Evolutionary conservation across 768 basidiomycete species (phyloP), one percentile per base, ranked within the genome.

Genomic region (Russula foetens): DNA sequence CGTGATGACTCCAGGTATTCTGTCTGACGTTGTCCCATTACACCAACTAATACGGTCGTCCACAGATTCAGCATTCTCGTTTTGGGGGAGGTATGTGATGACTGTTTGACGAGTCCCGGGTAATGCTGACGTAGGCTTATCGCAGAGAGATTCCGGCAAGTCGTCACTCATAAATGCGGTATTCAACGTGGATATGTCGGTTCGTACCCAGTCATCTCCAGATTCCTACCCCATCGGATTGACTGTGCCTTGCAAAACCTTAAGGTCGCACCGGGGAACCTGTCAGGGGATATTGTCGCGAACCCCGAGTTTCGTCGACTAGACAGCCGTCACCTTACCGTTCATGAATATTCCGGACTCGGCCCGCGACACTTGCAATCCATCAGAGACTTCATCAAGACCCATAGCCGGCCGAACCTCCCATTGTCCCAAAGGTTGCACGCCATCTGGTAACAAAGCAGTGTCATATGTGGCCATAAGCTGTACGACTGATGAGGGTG

Each of bases 61-160:
- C 15, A 35, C 35, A 61, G 60, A 23, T 56, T 61, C 49, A 45
- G 49, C 29, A 46, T 61, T 56, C 55, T 61, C 49, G 54, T 56
- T 19, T 33, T 51, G 11, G 60, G 60, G 21, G 43, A 56, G 54
- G 60, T 61, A 31, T 35, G 60, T 39, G 15, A 17, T 38, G 0
- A 23, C 2, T 11, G 12, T 21, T n/a, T 8, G 33, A 3, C 21
- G 12, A 5, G 1, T 8, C 5, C 6, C 12, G 14, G n/a, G 11
- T 19, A 9, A 28, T 24, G 15, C 24, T 56, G 23, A 60, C 19
- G 17, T 4, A 19, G 9, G 9, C 29, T 56, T 21, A 29, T 26
- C 12, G 7, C 26, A 61, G 60, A 33, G 31, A 3, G 29, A 19
- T 11, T 61, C 60, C 3, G 60, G 60, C 29, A 61, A 61, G 49